Evolutionary conservation across 306 rosid species (phyloP).

Genomic region (Prosopis cineraria): DNA sequence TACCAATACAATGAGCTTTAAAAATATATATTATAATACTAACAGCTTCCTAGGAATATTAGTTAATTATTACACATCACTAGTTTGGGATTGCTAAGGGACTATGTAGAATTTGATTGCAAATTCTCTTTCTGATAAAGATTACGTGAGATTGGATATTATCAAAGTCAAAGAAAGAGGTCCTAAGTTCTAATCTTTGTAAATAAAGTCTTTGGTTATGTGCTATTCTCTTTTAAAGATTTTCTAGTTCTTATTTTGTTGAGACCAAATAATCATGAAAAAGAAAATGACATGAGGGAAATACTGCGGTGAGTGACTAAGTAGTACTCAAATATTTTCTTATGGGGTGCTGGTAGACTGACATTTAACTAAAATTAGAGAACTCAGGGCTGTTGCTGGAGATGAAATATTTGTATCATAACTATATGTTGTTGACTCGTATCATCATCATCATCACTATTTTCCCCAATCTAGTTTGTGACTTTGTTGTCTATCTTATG

Average conservation of each 20-base stretch:
- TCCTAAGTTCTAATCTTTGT: neutral
- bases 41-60: constrained; percentile 22
- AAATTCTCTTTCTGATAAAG: neutral
- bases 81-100: neutral
- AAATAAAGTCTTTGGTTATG: neutral
- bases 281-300: neutral
- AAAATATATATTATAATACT: neutral
- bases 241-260: neutral
- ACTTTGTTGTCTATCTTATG: neutral
- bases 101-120: neutral
- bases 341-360: neutral
- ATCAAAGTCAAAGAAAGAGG: neutral
- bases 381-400: neutral
- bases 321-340: neutral
- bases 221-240: neutral
- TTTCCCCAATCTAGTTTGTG: neutral
- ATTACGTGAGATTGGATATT: no score
- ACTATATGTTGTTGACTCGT: neutral
- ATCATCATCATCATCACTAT: neutral
- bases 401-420: neutral
- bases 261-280: neutral
- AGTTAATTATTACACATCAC: neutral
- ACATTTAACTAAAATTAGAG: neutral
- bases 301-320: neutral
- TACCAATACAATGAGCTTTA: neutral